Evolutionary conservation across 116 monocot species (phyloP).

Genomic region (Trichopus zeylanicus): DNA sequence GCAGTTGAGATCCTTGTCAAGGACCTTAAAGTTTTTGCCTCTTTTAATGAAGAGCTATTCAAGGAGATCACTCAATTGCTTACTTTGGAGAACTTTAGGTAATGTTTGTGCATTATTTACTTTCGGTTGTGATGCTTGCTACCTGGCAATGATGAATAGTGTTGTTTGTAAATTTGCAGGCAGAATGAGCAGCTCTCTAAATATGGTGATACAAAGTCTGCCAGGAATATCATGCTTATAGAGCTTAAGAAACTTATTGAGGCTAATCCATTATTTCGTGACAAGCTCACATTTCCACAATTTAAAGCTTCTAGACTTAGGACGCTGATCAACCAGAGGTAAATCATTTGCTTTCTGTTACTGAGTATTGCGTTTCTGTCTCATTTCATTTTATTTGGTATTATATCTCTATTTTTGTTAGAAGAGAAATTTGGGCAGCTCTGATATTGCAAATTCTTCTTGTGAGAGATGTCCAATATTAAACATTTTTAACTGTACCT

Average conservation of each 20-base stretch:
- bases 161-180: slow-evolving; percentile 14
- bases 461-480: too few species aligned
- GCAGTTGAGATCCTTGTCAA: slow-evolving; percentile 55
- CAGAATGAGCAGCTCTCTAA: slow-evolving; percentile 66
- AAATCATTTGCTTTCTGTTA: not conserved
- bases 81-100: slow-evolving; percentile 56
- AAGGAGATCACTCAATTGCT: slow-evolving; percentile 55
- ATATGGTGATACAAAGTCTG: slow-evolving; percentile 62
- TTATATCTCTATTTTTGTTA: not conserved
- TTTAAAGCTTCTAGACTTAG: slow-evolving; percentile 49
- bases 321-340: slow-evolving; percentile 66
- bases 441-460: not conserved
- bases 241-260: slow-evolving; percentile 68
- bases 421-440: not conserved
- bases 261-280: slow-evolving; percentile 55
- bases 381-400: not conserved
- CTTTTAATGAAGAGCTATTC: slow-evolving; percentile 58
- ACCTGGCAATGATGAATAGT: not conserved
- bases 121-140: not conserved
- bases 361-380: not conserved
- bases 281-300: slow-evolving; percentile 44
- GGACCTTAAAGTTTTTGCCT: slow-evolving; percentile 46
- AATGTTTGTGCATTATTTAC: not conserved
- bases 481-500: too few species aligned
- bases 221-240: slow-evolving; percentile 47